Base-by-base conservation (phyloP, 129 eudicot species). In the Pseudognaphalium luteoalbum region DNA sequence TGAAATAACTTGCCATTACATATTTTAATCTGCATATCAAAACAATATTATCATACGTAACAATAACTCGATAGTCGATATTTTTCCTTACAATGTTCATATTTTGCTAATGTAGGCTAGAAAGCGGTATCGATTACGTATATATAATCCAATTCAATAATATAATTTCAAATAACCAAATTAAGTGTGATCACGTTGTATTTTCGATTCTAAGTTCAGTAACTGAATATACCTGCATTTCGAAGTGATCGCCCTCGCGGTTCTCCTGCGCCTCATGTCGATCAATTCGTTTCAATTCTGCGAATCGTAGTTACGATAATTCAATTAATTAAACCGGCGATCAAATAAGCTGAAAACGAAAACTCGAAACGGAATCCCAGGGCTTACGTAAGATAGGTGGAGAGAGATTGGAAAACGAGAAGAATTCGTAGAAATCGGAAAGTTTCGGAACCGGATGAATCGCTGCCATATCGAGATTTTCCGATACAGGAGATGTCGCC, bases 391-490 rank as follows among this genome's bases (percentile, higher is more conserved):
- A 76, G 33, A 95, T 84, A 16, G 99, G 99, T 4, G 97, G 91
- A 85, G 99, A 69, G 66, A 95, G 86, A 74, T 91, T 87, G 21
- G 99, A 81, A 83, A 91, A 86, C 6, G 92, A 83, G 92, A 95
- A 95, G 81, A 95, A 95, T 11, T 95, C 99, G 67, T 91, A 89
- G 68, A 95, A 95, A 62, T 95, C 95, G 32, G 99, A 87, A 20
- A 95, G 92, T 79, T 91, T 95, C 33, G 99, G 99, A 75, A 90
- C 85, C 67, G 97, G 97, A 29, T 95, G 97, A 82, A 95, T 90
- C 41, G 96, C 95, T 68, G 88, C 97, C 99, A 95, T 95, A 62
- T 91, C 97, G 47, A 89, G 82, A 50, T 84, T 84, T 33, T 81
- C 88, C 34, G 90, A 72, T 22, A 82, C 80, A 83, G 89, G 83